phyloP scores from a whole-genome alignment of 2,329 filamentous ascomycete species.

The Arthrobotrys iridis region DNA sequence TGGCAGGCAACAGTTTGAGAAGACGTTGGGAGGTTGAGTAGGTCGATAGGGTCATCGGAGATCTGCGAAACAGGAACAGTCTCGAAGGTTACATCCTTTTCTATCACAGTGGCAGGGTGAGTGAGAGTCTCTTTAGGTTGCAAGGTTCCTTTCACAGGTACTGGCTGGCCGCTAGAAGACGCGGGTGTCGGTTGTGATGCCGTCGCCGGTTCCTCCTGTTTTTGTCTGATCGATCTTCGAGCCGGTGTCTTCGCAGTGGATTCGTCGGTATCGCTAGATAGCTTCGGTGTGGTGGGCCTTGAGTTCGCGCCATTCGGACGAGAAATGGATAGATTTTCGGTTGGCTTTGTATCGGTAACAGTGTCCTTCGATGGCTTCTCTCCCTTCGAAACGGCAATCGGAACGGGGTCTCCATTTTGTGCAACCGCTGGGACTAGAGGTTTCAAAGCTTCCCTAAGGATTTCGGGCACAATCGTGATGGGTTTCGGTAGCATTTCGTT shows the following conservation, averaged over 20 bases:
- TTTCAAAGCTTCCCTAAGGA: conserved; percentile 31
- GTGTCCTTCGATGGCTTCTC: not conserved
- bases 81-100: not conserved
- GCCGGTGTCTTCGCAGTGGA: conserved; percentile 23
- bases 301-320: conserved; percentile 2
- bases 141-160: not conserved
- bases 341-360: not conserved
- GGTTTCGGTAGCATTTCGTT: conserved; percentile 50
- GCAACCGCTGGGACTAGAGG: conserved; percentile 23
- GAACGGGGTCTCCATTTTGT: conserved; percentile 16
- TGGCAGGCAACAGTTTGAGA: conserved; percentile 30
- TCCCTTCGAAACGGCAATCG: not conserved
- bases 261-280: conserved; percentile 7
- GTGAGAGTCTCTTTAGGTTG: not conserved
- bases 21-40: conserved; percentile 15
- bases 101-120: not conserved
- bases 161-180: not conserved
- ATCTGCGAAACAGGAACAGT: not conserved
- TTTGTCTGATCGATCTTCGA: conserved; percentile 29
- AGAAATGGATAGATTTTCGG: conserved; percentile 8
- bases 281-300: conserved; percentile 25
- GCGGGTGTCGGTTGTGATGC: not conserved
- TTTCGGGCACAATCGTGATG: conserved; percentile 29
- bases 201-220: conserved; percentile 7
- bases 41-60: not conserved